These are phyloP conservation scores for Borovskyia barvae DNA, from an alignment of 208 protist genomes.

Conservation along the genomic window DNA sequence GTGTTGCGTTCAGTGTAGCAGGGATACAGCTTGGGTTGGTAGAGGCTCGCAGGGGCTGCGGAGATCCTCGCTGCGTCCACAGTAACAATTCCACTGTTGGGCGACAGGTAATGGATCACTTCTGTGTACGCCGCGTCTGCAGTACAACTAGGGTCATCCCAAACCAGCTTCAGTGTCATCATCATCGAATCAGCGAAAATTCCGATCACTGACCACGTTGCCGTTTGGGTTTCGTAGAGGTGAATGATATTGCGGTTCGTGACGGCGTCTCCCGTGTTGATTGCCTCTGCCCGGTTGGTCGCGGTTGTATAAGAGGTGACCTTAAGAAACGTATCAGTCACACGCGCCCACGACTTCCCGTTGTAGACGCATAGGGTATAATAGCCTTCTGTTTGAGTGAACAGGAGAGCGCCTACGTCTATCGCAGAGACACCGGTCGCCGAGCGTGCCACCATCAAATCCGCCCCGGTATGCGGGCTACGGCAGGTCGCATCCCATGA, in stretches of 20 bases:
- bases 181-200: slow-evolving; percentile 29
- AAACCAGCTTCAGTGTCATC: slow-evolving; percentile 47
- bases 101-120: slow-evolving; percentile 29
- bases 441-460: slow-evolving; percentile 26
- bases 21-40: slow-evolving; percentile 20
- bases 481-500: slow-evolving; percentile 40
- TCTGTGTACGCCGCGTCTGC: slow-evolving; percentile 35
- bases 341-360: slow-evolving; percentile 17
- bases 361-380: slow-evolving; percentile 43
- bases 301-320: slow-evolving; percentile 14
- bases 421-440: slow-evolving; percentile 24
- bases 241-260: slow-evolving; percentile 27
- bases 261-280: slow-evolving; percentile 28
- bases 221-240: slow-evolving; percentile 58
- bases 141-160: slow-evolving; percentile 48
- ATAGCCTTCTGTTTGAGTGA: slow-evolving; percentile 28
- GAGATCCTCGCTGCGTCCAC: slow-evolving; percentile 47
- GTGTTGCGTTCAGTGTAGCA: slow-evolving; percentile 26
- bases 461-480: slow-evolving; percentile 7
- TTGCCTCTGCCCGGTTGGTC: slow-evolving; percentile 32
- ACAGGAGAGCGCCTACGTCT: slow-evolving; percentile 37
- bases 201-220: slow-evolving; percentile 47
- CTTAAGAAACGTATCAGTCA: slow-evolving; percentile 33
- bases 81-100: slow-evolving; percentile 31
- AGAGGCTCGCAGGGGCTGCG: slow-evolving; percentile 13